Conservation (phyloP, 225 moss, liverwort and hornwort genomes). For the Physcomitrellopsis africana region DNA sequence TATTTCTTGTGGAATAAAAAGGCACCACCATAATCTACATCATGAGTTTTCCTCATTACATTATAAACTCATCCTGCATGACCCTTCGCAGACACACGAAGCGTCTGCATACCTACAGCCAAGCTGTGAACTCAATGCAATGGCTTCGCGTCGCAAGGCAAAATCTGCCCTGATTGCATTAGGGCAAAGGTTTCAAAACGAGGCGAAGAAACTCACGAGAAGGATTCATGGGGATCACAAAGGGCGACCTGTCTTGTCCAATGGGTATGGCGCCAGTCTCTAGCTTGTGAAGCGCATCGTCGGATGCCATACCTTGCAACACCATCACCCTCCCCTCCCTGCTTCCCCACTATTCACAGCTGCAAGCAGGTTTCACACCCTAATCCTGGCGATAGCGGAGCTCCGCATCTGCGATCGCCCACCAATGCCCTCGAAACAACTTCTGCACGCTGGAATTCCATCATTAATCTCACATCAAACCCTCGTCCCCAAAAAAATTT, state of each 20-base stretch:
- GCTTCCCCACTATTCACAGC: background rate
- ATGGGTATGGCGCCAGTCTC: constrained; percentile 63
- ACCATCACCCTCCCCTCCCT: background rate
- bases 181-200: background rate
- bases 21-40: too few species aligned
- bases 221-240: constrained; percentile 60
- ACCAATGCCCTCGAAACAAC: too few species aligned
- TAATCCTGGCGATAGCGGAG: constrained; percentile 4
- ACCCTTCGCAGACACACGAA: too few species aligned
- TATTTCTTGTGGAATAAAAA: too few species aligned
- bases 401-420: constrained; percentile 33
- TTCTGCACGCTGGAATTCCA: too few species aligned
- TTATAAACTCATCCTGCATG: too few species aligned
- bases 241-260: constrained; percentile 61
- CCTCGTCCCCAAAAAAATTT: too few species aligned
- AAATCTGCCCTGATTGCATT: background rate
- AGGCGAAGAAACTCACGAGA: constrained; percentile 48
- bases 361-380: constrained; percentile 18
- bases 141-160: too few species aligned
- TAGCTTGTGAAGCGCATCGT: constrained; percentile 52
- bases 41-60: too few species aligned
- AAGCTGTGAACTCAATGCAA: too few species aligned
- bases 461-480: too few species aligned
- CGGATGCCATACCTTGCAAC: constrained; percentile 49
- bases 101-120: too few species aligned